These are phyloP conservation scores for Nannizziopsis barbatae DNA, from an alignment of 2,329 filamentous ascomycete species.

Conservation along the genomic window DNA sequence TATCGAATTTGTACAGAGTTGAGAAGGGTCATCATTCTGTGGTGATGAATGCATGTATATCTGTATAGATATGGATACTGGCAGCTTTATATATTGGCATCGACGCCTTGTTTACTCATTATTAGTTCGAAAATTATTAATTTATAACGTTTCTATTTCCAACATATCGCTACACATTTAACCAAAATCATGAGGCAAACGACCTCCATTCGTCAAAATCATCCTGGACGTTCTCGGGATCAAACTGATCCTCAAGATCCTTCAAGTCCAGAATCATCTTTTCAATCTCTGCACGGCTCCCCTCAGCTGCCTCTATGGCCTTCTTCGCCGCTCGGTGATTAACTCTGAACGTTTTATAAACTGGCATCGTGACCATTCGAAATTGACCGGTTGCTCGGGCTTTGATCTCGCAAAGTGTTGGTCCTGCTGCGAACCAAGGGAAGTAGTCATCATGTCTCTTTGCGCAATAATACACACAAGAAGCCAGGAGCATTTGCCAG, in stretches of 20 bases:
- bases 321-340: slow-evolving; percentile 11
- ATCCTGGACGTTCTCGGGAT: slow-evolving; percentile 7
- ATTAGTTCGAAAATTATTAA: no score
- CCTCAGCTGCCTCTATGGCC: neutral
- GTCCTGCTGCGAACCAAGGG: slow-evolving; percentile 21
- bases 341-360: slow-evolving; percentile 10
- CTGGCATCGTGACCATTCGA: slow-evolving; percentile 6
- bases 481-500: slow-evolving; percentile 31
- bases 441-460: slow-evolving; percentile 6
- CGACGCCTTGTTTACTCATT: no score
- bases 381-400: slow-evolving; percentile 12
- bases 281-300: slow-evolving; percentile 1
- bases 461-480: slow-evolving; percentile 25
- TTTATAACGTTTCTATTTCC: neutral
- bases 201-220: slow-evolving; percentile 11
- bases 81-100: no score
- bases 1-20: no score
- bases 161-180: neutral
- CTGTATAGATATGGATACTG: no score
- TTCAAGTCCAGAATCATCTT: neutral
- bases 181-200: neutral
- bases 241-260: neutral
- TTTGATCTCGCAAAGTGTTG: slow-evolving; percentile 25
- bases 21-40: no score
- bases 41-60: no score